These are phyloP conservation scores for Zizania latifolia DNA, from an alignment of 176 grass and related monocot species.

Conservation along the genomic window DNA sequence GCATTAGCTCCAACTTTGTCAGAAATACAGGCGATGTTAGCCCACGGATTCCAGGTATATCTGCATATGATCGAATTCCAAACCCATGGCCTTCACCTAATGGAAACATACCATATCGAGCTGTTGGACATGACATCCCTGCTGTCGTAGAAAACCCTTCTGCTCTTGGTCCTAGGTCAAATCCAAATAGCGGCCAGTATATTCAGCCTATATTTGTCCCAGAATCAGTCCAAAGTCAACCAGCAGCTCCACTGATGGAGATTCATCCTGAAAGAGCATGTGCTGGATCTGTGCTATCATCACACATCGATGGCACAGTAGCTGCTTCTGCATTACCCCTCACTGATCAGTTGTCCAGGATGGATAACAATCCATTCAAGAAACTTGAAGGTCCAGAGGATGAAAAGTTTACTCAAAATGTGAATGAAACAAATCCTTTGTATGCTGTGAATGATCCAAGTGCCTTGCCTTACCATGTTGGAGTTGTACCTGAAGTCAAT, in stretches of 20 bases:
- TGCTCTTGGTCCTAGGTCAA: slow-evolving; percentile 41
- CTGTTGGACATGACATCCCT: slow-evolving; percentile 55
- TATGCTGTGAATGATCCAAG: slow-evolving; percentile 20
- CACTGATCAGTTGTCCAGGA: slow-evolving; percentile 16
- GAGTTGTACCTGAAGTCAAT: slow-evolving; percentile 27
- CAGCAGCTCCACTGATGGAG: slow-evolving; percentile 29
- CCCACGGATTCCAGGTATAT: slow-evolving; percentile 45
- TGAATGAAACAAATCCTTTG: slow-evolving; percentile 25
- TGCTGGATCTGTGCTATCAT: slow-evolving; percentile 17
- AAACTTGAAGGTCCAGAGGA: slow-evolving; percentile 30
- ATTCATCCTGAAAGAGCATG: slow-evolving; percentile 32
- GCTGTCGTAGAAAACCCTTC: slow-evolving; percentile 29
- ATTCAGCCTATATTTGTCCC: slow-evolving; percentile 33
- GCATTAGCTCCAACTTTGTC: slow-evolving; percentile 43
- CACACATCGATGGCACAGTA: slow-evolving; percentile 19
- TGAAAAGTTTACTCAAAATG: slow-evolving; percentile 18
- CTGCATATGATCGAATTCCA: slow-evolving; percentile 46
- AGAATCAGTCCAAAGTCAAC: slow-evolving; percentile 46
- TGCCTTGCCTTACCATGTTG: slow-evolving; percentile 22
- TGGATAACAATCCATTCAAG: slow-evolving; percentile 18
- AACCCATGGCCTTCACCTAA: slow-evolving; percentile 37
- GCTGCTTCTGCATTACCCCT: slow-evolving; percentile 32
- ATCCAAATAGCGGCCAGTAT: slow-evolving; percentile 38
- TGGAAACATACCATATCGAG: slow-evolving; percentile 45
- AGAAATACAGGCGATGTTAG: slow-evolving; percentile 65